phyloP scores from a whole-genome alignment of 1,284 basidiomycete genomes.

The Irpex lacteus region DNA sequence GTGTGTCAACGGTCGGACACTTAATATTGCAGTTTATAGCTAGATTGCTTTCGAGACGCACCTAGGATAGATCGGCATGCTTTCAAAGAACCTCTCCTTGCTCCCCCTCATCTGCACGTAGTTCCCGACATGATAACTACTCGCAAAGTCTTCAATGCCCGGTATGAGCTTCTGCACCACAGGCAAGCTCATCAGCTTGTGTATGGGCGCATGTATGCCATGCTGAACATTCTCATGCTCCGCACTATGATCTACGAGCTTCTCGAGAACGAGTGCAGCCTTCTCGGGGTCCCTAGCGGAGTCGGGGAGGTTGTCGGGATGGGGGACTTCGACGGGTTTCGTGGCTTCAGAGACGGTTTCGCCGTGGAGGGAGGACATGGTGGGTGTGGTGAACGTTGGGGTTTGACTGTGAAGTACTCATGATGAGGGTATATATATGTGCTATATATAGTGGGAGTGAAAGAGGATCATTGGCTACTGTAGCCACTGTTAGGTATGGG shows the following conservation, averaged over 20 bases:
- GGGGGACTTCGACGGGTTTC: constrained; percentile 28
- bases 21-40: too few species aligned
- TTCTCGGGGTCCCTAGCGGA: constrained; percentile 18
- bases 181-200: constrained; percentile 26
- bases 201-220: constrained; percentile 40
- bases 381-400: constrained; percentile 1
- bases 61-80: constrained; percentile 76
- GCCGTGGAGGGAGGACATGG: constrained; percentile 20
- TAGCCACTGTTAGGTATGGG: too few species aligned
- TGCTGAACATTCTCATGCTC: constrained; percentile 36
- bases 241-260: constrained; percentile 42
- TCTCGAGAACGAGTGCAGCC: constrained; percentile 31
- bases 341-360: constrained; percentile 12
- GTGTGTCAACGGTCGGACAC: too few species aligned
- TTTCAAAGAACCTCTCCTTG: constrained; percentile 68
- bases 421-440: too few species aligned
- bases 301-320: constrained; percentile 26
- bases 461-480: too few species aligned
- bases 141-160: constrained; percentile 51
- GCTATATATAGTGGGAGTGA: too few species aligned
- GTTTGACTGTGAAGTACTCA: too few species aligned
- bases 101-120: constrained; percentile 61
- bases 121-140: constrained; percentile 60
- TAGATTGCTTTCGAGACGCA: too few species aligned
- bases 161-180: constrained; percentile 49